Evolutionary conservation across 768 basidiomycete genomes (phyloP).

Genomic region (Sporobolomyces pararoseus): DNA sequence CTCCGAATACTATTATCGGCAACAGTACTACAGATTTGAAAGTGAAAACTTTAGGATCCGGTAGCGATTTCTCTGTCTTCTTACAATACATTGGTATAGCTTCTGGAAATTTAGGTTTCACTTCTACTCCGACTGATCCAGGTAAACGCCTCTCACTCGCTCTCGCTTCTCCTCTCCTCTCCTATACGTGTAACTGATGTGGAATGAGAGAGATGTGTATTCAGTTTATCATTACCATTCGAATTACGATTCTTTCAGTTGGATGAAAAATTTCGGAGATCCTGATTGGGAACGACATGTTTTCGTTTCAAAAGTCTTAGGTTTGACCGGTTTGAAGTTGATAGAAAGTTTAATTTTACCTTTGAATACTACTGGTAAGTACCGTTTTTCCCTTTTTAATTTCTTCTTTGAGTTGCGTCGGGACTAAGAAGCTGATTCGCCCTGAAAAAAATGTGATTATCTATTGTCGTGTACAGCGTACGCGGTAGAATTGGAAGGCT

Average conservation of each 20-base stretch:
- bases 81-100: constrained; percentile 71
- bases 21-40: not conserved
- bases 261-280: constrained; percentile 73
- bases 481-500: constrained; percentile 2
- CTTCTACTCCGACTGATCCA: constrained; percentile 50
- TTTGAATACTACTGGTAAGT: constrained; percentile 43
- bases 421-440: too few species aligned
- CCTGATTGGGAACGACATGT: constrained; percentile 66
- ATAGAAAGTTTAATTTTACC: constrained; percentile 43
- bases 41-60: constrained; percentile 31
- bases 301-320: constrained; percentile 42
- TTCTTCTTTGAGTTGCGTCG: constrained; percentile 59
- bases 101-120: constrained; percentile 47
- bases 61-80: constrained; percentile 81
- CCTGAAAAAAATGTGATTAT: too few species aligned
- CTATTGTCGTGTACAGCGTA: not conserved
- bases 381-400: too few species aligned
- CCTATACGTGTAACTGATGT: not conserved
- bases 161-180: constrained; percentile 36
- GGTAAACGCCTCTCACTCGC: constrained; percentile 48
- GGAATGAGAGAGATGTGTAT: not conserved
- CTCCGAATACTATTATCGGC: too few species aligned
- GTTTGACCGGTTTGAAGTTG: constrained; percentile 36
- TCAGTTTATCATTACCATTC: constrained; percentile 62
- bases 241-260: constrained; percentile 67